These are phyloP conservation scores for Houttuynia cordata DNA, from an alignment of 164 flowering plant genomes.

Conservation along the genomic window DNA sequence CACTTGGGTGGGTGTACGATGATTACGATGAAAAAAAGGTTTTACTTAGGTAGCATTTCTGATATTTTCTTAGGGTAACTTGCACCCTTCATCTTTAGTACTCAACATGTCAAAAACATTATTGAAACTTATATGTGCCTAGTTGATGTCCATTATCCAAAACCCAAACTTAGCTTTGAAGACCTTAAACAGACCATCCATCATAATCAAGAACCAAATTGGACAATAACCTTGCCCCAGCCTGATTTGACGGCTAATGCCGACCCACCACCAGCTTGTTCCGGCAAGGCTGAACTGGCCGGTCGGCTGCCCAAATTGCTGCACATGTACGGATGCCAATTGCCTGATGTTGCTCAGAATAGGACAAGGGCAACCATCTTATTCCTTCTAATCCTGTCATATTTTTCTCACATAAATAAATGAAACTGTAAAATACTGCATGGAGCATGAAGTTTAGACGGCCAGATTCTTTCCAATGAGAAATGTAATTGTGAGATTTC, in stretches of 20 bases:
- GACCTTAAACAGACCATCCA: background rate
- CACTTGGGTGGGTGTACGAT: no score
- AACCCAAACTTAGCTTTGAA: background rate
- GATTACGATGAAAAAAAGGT: no score
- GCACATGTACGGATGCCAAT: background rate
- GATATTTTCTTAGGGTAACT: no score
- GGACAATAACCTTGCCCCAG: background rate
- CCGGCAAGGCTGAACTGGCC: background rate
- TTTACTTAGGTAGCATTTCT: no score
- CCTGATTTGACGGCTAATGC: background rate
- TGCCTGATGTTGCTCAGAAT: background rate
- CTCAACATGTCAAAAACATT: no score
- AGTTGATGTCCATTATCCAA: no score
- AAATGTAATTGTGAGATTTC: background rate
- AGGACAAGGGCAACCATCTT: background rate
- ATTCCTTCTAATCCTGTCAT: background rate
- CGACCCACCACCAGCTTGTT: background rate
- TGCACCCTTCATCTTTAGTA: no score
- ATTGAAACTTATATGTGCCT: no score
- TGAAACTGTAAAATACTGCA: background rate
- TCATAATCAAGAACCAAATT: background rate
- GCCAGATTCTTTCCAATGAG: background rate
- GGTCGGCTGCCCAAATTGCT: background rate
- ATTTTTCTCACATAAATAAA: background rate
- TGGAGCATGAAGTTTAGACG: background rate